Evolutionary conservation across 2,329 filamentous ascomycete species (phyloP).

Genomic region (Epichloe festucae): DNA sequence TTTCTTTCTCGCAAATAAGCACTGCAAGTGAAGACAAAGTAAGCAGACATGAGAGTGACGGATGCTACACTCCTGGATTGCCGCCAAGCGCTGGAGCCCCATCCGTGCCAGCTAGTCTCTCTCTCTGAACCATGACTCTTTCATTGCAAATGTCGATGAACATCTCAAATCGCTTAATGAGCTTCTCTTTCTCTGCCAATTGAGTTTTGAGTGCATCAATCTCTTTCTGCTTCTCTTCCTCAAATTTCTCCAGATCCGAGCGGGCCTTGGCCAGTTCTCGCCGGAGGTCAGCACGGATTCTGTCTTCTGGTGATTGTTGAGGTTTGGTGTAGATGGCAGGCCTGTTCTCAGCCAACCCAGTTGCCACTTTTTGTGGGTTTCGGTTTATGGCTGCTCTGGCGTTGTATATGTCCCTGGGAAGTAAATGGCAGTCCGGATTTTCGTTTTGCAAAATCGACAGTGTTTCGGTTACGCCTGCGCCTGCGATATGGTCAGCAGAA

Average conservation of each 20-base stretch:
- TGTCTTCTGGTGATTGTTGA: slow-evolving; percentile 48
- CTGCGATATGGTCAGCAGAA: slow-evolving; percentile 22
- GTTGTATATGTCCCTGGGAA: slow-evolving; percentile 55
- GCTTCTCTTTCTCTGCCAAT: slow-evolving; percentile 49
- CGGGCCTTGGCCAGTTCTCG: slow-evolving; percentile 45
- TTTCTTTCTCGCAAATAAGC: not conserved
- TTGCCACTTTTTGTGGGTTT: slow-evolving; percentile 48
- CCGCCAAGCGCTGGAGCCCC: slow-evolving; percentile 14
- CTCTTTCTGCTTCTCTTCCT: slow-evolving; percentile 43
- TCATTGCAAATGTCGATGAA: slow-evolving; percentile 59
- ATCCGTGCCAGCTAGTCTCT: slow-evolving; percentile 26
- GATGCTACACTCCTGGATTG: slow-evolving; percentile 12
- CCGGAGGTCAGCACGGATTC: slow-evolving; percentile 47
- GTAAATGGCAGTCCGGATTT: slow-evolving; percentile 48
- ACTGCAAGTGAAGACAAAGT: not conserved
- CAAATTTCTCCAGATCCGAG: slow-evolving; percentile 42
- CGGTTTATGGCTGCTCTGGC: slow-evolving; percentile 53
- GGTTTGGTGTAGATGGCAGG: slow-evolving; percentile 56
- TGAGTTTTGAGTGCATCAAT: slow-evolving; percentile 45
- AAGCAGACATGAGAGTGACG: not conserved
- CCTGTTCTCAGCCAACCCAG: slow-evolving; percentile 45
- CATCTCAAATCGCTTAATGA: slow-evolving; percentile 53
- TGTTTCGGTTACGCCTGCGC: slow-evolving; percentile 52
- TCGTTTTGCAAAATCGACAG: slow-evolving; percentile 51
- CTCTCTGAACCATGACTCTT: slow-evolving; percentile 48